phyloP scores from a whole-genome alignment of 306 rosid species.

The Prosopis cineraria region DNA sequence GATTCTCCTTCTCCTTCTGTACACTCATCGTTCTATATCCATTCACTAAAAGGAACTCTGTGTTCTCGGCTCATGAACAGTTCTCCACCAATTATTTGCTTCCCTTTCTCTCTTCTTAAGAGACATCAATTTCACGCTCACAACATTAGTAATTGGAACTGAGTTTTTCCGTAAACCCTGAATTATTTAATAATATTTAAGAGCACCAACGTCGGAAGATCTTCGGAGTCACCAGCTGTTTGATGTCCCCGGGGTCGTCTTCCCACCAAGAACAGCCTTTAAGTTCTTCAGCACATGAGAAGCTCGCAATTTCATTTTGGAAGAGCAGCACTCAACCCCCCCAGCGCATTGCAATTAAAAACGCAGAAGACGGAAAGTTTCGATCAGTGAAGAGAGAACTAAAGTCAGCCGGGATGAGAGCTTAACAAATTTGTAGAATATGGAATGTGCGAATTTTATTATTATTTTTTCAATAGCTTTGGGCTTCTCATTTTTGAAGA shows the following conservation, averaged over 20 bases:
- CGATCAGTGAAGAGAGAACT: background rate
- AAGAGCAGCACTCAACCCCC: no score
- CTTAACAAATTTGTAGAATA: background rate
- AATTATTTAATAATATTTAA: background rate
- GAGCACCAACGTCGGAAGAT: constrained; percentile 55
- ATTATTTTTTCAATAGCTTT: background rate
- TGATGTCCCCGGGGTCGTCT: constrained; percentile 47
- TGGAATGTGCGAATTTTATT: background rate
- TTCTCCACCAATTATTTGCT: no score
- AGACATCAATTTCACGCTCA: background rate
- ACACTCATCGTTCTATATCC: background rate
- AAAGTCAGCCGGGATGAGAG: background rate
- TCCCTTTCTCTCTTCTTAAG: background rate
- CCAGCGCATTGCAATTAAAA: constrained; percentile 61
- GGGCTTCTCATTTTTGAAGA: background rate
- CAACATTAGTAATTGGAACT: background rate
- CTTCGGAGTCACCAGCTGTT: constrained; percentile 44
- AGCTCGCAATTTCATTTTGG: constrained; percentile 69
- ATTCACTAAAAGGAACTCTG: background rate
- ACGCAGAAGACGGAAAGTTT: background rate
- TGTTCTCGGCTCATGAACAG: background rate
- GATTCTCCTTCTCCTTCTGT: background rate
- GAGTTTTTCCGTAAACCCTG: background rate
- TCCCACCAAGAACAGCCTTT: constrained; percentile 53
- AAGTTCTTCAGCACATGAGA: constrained; percentile 79